A percentile compares a stretch with the other conserved stretches of the same genome.
Conservation (phyloP, 2,329 filamentous ascomycete genomes). For the Beauveria caledonica region DNA sequence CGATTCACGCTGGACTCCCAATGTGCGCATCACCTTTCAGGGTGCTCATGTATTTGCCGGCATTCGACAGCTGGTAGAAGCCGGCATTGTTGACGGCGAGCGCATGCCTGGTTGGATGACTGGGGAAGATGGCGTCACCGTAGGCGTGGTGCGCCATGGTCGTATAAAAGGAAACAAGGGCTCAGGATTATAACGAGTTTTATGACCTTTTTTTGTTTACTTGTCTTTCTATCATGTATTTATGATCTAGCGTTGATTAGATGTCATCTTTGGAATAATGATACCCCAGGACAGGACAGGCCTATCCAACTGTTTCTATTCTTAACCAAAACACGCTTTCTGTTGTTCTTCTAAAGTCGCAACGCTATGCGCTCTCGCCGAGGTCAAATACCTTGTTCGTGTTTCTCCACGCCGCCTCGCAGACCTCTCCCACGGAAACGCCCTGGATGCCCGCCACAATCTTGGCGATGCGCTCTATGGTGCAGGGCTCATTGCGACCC, state of each 20-base stretch:
- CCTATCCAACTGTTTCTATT: slow-evolving; percentile 8
- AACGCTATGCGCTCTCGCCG: slow-evolving; percentile 34
- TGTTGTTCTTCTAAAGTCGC: background rate
- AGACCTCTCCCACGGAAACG: slow-evolving; percentile 70
- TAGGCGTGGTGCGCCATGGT: slow-evolving; percentile 60
- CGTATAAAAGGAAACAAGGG: slow-evolving; percentile 53
- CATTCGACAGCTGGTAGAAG: slow-evolving; percentile 67
- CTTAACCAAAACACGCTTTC: background rate
- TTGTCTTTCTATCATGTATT: background rate
- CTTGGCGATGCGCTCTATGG: slow-evolving; percentile 78
- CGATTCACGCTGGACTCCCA: slow-evolving; percentile 24
- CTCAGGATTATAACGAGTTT: slow-evolving; percentile 37
- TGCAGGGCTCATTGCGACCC: slow-evolving; percentile 86
- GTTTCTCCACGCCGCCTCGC: slow-evolving; percentile 78
- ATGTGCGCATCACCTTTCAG: slow-evolving; percentile 57
- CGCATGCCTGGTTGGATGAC: slow-evolving; percentile 88
- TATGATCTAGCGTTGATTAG: slow-evolving; percentile 1
- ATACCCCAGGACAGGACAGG: slow-evolving; percentile 3
- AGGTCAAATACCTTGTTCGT: slow-evolving; percentile 73
- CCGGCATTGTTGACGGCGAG: slow-evolving; percentile 65
- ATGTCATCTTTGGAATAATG: slow-evolving; percentile 6
- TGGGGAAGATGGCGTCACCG: slow-evolving; percentile 73
- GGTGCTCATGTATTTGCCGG: slow-evolving; percentile 77
- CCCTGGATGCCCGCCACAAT: slow-evolving; percentile 83
- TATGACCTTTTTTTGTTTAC: background rate